These are phyloP conservation scores for Arabis hirsuta DNA, from an alignment of 345 rosid species.

Conservation along the genomic window DNA sequence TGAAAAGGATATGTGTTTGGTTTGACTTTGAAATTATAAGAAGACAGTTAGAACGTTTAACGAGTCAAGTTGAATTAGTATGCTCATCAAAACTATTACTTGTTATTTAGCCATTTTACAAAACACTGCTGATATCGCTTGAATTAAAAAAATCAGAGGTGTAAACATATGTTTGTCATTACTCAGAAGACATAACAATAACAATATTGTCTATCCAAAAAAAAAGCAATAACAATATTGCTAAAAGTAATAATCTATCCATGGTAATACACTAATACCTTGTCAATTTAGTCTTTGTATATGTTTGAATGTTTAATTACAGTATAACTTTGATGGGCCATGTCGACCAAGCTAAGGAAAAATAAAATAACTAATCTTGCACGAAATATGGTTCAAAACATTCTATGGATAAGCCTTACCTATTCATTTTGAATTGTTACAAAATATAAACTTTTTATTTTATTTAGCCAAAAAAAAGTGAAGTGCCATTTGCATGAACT, in stretches of 20 bases:
- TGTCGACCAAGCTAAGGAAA: background rate
- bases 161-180: too few species aligned
- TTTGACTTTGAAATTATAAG: slow-evolving; percentile 31
- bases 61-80: slow-evolving; percentile 4
- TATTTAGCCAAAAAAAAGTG: background rate
- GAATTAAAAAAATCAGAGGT: too few species aligned
- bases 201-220: too few species aligned
- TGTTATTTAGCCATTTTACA: too few species aligned
- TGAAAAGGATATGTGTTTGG: slow-evolving; percentile 9
- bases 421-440: slow-evolving; percentile 3
- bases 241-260: too few species aligned
- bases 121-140: too few species aligned
- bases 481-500: slow-evolving; percentile 18
- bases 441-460: background rate
- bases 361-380: slow-evolving; percentile 4
- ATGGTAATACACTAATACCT: too few species aligned
- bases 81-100: background rate
- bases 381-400: slow-evolving; percentile 15
- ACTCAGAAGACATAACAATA: too few species aligned
- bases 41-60: slow-evolving; percentile 11
- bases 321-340: background rate
- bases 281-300: background rate
- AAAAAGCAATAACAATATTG: too few species aligned
- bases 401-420: slow-evolving; percentile 13
- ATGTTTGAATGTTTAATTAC: background rate